Evolutionary conservation across 2,329 filamentous ascomycete genomes (phyloP), one percentile per base, ranked within the genome.

Genomic region (Daldinia sp.): DNA sequence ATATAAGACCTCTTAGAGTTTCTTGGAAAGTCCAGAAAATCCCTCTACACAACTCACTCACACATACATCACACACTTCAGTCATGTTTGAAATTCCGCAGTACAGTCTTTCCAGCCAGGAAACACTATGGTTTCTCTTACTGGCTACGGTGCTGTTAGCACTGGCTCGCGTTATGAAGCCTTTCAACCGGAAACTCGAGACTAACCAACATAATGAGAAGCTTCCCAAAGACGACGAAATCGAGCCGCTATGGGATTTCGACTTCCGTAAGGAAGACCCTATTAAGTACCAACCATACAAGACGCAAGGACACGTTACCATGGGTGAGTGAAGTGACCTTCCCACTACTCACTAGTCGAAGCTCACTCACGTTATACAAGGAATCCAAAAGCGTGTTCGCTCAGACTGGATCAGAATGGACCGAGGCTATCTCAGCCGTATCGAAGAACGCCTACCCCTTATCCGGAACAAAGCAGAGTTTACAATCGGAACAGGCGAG

Each of bases 361-460:
- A 9, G 15, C 26, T 51, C 46, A 51, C 12, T 23, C 20, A 23
- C 15, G n/a, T 6, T 7, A n/a, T 33, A n/a, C 20, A 67, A 67
- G 65, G 65, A 23, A 67, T 67, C 15, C 60, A 67, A 35, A 67
- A 67, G 15, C 60, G 60, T 30, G 30, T 26, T 23, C 60, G 65
- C 10, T 67, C 65, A 10, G 67, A 69, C 3, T 67, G 63, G 67
- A 69, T 69, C n/a, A 64, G 60, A n/a, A 69, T 69, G 26, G 67
- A 69, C 41, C 35, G 44, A 20, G 64, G 67, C n/a, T 69, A 69
- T 46, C 46, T 69, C 2, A 7, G 48, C 10, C 67, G 67, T 20
- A 63, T 69, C 15, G n/a, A 60, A 6, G 67, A 67, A 15, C 63
- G 67, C 2, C 23, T 63, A 7, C 55, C 60, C 2, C 42, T 64